Percentiles rank a stretch among this genome's conserved stretches.
These are phyloP conservation scores for Stachybotrys chlorohalonatus DNA, from an alignment of 2,329 filamentous ascomycete species.

Conservation along the genomic window DNA sequence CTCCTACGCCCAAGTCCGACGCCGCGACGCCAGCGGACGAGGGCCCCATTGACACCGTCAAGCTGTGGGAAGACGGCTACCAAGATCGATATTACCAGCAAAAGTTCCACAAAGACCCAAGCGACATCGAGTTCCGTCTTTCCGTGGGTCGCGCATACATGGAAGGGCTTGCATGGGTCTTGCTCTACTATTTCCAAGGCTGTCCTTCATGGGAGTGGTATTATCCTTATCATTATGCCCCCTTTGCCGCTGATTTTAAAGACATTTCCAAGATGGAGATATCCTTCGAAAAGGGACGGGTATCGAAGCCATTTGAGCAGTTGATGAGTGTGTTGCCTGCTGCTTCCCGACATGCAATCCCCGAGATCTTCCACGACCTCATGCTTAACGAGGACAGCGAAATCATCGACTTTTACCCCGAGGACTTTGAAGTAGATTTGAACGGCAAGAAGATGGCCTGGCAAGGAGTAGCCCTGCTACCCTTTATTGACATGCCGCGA, in stretches of 20 bases:
- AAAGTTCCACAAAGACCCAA: constrained; percentile 79
- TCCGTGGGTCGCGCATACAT: constrained; percentile 87
- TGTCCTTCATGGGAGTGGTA: constrained; percentile 99
- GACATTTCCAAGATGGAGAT: constrained; percentile 72
- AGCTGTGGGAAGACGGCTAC: constrained; percentile 93
- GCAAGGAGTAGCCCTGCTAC: constrained; percentile 89
- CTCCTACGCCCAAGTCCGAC: constrained; percentile 28
- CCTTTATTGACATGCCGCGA: constrained; percentile 90
- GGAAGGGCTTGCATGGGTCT: constrained; percentile 89
- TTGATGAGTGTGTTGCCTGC: constrained; percentile 96
- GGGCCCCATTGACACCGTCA: constrained; percentile 68
- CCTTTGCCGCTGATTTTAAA: constrained; percentile 91
- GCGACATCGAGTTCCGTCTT: constrained; percentile 78
- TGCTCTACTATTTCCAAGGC: constrained; percentile 95
- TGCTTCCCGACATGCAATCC: constrained; percentile 84
- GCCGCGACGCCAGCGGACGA: constrained; percentile 53
- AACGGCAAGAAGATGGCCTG: constrained; percentile 99
- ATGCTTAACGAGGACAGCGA: constrained; percentile 85
- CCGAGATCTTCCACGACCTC: constrained; percentile 76
- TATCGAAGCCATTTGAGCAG: constrained; percentile 91
- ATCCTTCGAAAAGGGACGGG: constrained; percentile 72
- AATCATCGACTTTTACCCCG: constrained; percentile 96
- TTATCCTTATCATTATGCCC: constrained; percentile 96
- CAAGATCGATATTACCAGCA: constrained; percentile 94
- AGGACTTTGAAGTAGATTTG: constrained; percentile 84